Evolutionary conservation across 768 basidiomycete genomes (phyloP).

Genomic region (Austroboletus eburneus): DNA sequence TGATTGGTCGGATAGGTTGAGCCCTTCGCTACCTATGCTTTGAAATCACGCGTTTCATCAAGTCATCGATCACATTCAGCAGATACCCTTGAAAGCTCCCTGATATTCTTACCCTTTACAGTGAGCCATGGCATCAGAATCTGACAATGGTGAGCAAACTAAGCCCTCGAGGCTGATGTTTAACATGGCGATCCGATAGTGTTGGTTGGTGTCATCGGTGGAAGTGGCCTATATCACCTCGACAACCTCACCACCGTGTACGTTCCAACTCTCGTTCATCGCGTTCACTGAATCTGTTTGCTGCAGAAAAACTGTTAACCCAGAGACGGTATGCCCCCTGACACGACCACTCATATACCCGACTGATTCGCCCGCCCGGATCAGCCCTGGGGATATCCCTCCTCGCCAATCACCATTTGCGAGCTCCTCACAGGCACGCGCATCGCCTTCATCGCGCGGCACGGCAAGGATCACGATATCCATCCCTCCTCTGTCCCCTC

Average conservation of each 20-base stretch:
- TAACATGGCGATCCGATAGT: conserved; percentile 39
- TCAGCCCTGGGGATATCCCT: conserved; percentile 92
- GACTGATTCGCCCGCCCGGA: background rate
- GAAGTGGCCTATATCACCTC: conserved; percentile 89
- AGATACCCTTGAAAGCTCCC: too few relatives aligned
- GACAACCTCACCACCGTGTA: conserved; percentile 88
- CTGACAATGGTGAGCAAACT: too few relatives aligned
- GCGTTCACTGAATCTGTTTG: too few relatives aligned
- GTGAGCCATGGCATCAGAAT: too few relatives aligned
- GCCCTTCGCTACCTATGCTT: too few relatives aligned
- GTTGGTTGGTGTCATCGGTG: conserved; percentile 86
- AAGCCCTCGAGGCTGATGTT: too few relatives aligned
- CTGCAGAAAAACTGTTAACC: conserved; percentile 68
- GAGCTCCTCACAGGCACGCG: conserved; percentile 75
- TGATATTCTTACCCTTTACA: too few relatives aligned
- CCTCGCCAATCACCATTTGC: conserved; percentile 89
- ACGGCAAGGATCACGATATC: conserved; percentile 78
- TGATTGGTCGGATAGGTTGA: too few relatives aligned
- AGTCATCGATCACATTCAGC: too few relatives aligned
- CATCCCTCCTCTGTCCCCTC: conserved; percentile 76
- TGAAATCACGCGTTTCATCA: too few relatives aligned
- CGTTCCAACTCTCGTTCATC: conserved; percentile 26
- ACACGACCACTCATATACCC: too few relatives aligned
- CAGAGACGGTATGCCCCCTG: conserved; percentile 62
- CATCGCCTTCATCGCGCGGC: conserved; percentile 89